Base-by-base conservation (phyloP, 1,139 yeast genomes). In the Kluyveromyces marxianus region DNA sequence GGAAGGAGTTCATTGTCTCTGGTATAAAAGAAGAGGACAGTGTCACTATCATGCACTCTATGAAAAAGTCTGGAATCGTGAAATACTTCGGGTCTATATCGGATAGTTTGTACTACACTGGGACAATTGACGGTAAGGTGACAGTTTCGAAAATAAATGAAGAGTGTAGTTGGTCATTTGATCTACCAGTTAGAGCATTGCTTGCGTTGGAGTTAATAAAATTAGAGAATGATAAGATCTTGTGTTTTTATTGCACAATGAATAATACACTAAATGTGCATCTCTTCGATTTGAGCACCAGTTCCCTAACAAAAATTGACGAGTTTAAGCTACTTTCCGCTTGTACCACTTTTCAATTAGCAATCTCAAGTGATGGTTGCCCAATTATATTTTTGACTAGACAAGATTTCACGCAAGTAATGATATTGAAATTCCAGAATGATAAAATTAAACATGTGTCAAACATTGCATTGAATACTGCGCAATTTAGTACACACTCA, bases 401-500 rank as follows among this genome's bases (percentile, higher is more conserved):
- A 52, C 59, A 71, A 35, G 90, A 84, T 39, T 75, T 76, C 37
- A 80, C 92, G 0, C 69, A 78, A 45, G 42, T 62, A 10, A 50
- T 82, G 44, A 71, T 79, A 24, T 67, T 75, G 44, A 56, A 66
- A 10, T 54, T 50, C 4, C 58, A 25, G 38, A 44, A 52, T 3
- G 46, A 44, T 6, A 49, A 45, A 21, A 50, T 75, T 3, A 42
- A 53, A 3, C 72, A 72, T 50, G 45, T 68, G 10, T 71, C 70
- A 47, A 74, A 75, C 51, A 65, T 84, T 4, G 82, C 92, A 0
- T 66, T 84, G 47, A 84, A 83, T 58, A 89, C 81, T 58, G 85
- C 94, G 0, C 84, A 83, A 54, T 85, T 83, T 56, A 74, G 81
- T n/a, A 74, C 81, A 34, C 75, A 79, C 48, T 75, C 81, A 1